Conservation (phyloP, 1,139 yeast genomes). For the Pichia sp. region DNA sequence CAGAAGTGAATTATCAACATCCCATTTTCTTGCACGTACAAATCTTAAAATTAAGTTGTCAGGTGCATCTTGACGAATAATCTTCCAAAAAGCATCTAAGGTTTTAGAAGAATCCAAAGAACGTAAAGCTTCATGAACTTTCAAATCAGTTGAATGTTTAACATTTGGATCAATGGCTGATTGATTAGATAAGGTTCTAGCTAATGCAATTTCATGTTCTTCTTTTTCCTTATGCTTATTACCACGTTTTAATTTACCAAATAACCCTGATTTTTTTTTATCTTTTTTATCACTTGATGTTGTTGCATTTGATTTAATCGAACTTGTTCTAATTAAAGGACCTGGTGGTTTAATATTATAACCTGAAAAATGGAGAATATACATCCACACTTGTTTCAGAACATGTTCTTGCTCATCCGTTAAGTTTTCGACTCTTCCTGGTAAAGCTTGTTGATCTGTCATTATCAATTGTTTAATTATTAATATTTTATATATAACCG, state of each 20-base stretch:
- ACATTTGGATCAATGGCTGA: constrained; percentile 26
- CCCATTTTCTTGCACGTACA: constrained; percentile 70
- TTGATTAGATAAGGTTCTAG: constrained; percentile 18
- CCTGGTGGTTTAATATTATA: constrained; percentile 30
- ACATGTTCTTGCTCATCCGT: constrained; percentile 56
- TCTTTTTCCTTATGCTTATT: constrained; percentile 8
- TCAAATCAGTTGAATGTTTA: constrained; percentile 22
- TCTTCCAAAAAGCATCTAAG: constrained; percentile 45
- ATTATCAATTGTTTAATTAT: neutral
- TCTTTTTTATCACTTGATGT: constrained; percentile 13
- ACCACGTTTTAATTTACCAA: constrained; percentile 22
- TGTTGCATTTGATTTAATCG: constrained; percentile 6
- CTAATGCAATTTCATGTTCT: constrained; percentile 7
- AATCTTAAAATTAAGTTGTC: constrained; percentile 65
- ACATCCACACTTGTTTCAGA: constrained; percentile 73
- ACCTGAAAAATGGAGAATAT: constrained; percentile 56
- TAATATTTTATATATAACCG: too few species aligned
- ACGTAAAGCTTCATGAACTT: constrained; percentile 29
- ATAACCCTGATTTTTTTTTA: constrained; percentile 27
- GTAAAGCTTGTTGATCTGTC: constrained; percentile 16
- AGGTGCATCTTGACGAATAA: constrained; percentile 61
- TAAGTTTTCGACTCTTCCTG: constrained; percentile 57
- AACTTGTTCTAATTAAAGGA: constrained; percentile 18
- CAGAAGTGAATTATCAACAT: constrained; percentile 51
- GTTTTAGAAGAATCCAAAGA: constrained; percentile 39